phyloP scores from a whole-genome alignment of 1,139 yeast genomes.

The Candida tropicalis region DNA sequence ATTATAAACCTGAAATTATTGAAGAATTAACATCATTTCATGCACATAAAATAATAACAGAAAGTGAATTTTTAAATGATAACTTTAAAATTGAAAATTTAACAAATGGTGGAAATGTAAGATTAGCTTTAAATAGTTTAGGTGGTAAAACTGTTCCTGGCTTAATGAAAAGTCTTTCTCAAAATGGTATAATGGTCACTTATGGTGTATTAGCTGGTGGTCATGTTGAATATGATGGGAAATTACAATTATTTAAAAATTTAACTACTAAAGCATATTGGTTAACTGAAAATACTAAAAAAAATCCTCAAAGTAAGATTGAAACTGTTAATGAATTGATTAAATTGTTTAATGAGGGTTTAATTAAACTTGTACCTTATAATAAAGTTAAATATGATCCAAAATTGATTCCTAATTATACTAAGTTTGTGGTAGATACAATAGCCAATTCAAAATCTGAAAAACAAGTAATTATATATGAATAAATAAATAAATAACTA shows the following conservation, averaged over 20 bases:
- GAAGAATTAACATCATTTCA: slow-evolving; percentile 25
- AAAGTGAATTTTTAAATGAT: slow-evolving; percentile 59
- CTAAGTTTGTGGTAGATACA: slow-evolving; percentile 50
- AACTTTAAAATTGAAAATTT: slow-evolving; percentile 49
- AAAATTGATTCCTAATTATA: slow-evolving; percentile 41
- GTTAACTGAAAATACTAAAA: slow-evolving; percentile 74
- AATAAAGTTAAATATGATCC: slow-evolving; percentile 37
- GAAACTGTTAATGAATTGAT: slow-evolving; percentile 59
- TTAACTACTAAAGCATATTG: slow-evolving; percentile 82
- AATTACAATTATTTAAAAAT: slow-evolving; percentile 63
- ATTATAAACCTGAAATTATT: slow-evolving; percentile 25
- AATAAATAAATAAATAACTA: slow-evolving; percentile 10
- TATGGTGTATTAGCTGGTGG: slow-evolving; percentile 42
- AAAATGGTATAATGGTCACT: slow-evolving; percentile 29
- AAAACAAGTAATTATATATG: slow-evolving; percentile 36
- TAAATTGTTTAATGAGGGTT: slow-evolving; percentile 59
- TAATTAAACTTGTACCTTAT: slow-evolving; percentile 56
- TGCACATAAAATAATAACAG: slow-evolving; percentile 35
- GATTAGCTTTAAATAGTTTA: slow-evolving; percentile 37
- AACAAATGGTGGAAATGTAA: slow-evolving; percentile 38
- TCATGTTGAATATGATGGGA: slow-evolving; percentile 41
- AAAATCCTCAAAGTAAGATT: slow-evolving; percentile 60
- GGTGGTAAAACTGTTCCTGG: slow-evolving; percentile 29
- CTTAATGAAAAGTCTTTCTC: slow-evolving; percentile 28
- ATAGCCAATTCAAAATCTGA: slow-evolving; percentile 41